Conservation (phyloP, 1,284 basidiomycete genomes). For the Marasmius oreades region DNA sequence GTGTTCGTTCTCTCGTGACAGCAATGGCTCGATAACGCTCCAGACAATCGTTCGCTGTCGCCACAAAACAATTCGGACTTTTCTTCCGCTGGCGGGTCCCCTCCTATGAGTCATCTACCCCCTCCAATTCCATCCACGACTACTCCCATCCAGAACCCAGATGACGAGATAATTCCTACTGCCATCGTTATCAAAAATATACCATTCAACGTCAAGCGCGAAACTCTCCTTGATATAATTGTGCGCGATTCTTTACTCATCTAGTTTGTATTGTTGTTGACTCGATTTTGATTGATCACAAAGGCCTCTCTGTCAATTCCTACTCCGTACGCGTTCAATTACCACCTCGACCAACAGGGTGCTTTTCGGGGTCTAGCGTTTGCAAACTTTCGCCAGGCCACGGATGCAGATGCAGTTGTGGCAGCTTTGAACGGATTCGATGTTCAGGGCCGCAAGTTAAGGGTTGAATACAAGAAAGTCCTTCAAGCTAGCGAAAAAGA, state of each 20-base stretch:
- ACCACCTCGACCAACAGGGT: conserved; percentile 92
- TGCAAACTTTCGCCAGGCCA: conserved; percentile 92
- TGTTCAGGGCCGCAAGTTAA: conserved; percentile 96
- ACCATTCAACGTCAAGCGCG: conserved; percentile 96
- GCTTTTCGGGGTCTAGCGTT: conserved; percentile 98
- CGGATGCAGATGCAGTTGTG: conserved; percentile 94
- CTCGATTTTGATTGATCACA: conserved; percentile 15
- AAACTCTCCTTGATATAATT: conserved; percentile 95
- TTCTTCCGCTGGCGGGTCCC: conserved; percentile 79
- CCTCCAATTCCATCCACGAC: conserved; percentile 42
- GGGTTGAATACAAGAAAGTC: conserved; percentile 99
- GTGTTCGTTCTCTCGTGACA: conserved; percentile 27
- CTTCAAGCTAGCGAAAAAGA: conserved; percentile 99
- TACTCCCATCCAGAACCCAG: conserved; percentile 47
- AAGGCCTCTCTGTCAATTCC: conserved; percentile 91
- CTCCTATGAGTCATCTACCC: conserved; percentile 58
- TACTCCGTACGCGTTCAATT: conserved; percentile 99
- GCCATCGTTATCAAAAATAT: conserved; percentile 99
- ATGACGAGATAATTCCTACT: conserved; percentile 97
- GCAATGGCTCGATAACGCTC: conserved; percentile 78
- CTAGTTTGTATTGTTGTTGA: conserved; percentile 9
- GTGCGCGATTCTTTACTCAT: conserved; percentile 44
- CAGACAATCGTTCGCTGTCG: conserved; percentile 76
- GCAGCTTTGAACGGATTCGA: conserved; percentile 94
- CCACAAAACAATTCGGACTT: conserved; percentile 83